Evolutionary conservation across 352 stramenopile genomes (phyloP), one percentile per base, ranked within the genome.

Genomic region (Globisporangium abappressorium): DNA sequence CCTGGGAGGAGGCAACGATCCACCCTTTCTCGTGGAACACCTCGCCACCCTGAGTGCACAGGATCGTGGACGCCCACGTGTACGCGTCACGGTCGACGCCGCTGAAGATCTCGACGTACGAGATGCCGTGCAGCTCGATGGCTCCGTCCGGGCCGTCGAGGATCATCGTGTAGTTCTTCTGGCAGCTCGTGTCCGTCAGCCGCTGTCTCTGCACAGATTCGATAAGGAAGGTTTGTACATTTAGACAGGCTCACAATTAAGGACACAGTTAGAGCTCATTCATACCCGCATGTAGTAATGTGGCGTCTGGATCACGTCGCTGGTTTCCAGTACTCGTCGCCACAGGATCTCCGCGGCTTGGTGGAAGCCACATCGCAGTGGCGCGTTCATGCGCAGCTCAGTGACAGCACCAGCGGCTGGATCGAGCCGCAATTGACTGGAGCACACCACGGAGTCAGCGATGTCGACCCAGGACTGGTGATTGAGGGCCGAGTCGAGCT

Each of bases 251-350:
- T 18, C 33, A 6, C 4, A 6, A 36, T 36, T 36, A 36, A 36
- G 9, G 33, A 36, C 5, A 36, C 5, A 5, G 33, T 26, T 26
- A 22, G 11, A 38, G 18, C 4, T 46, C 38, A 46, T 26, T 41
- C 54, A 15, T 41, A 60, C 55, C 55, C 41, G 14, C 60, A 65
- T 68, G 34, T 28, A 41, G 38, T 68, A 68, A 11, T 61, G 51
- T 11, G 62, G 51, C 6, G 53, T 62, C 8, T 46, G 15, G 5
- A 61, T 38, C 3, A 46, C 26, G 2, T 14, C 26, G n/a, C 15
- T 36, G 3, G 51, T 46, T 12, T 20, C 62, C 9, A 68, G 2
- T 28, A 57, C 54, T 12, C 34, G 38, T 18, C n/a, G 24, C 62
- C 62, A 68, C 8, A 68, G 28, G 34, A 56, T 7, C 22, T 61